Evolutionary conservation across 176 grass and related monocot genomes (phyloP), one percentile per base, ranked within the genome.

Genomic region (Ensete glaucum): DNA sequence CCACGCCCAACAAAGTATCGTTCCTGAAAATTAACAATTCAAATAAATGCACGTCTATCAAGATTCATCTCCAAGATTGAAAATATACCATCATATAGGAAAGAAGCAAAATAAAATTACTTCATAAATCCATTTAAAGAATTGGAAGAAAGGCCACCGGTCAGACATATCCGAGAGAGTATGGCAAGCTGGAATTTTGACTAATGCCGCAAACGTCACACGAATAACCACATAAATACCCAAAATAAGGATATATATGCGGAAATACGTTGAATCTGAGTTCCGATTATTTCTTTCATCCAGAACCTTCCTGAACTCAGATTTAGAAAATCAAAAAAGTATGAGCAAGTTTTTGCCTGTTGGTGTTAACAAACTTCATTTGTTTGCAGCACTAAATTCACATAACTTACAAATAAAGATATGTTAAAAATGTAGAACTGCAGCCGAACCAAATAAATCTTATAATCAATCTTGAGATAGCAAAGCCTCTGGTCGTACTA

Each of bases 111-210:
- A 74, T 53, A 24, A 25, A 79, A 17, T 71, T 85, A 93, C 94
- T 78, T 98, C 84, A 68, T 98, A 98, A 87, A 98, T 98, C 94
- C 94, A 98, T 85, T 98, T 98, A 82, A 98, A 98, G 81, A 98
- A 98, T 69, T 98, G 90, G 83, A 98, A 93, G 84, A 98, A 98
- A 52, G 87, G 81, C n/a, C 81, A 84, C 50, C 84, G 82, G 34
- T 98, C 94, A 63, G 90, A 87, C 11, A 85, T 85, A 72, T 76
- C 70, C 17, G 94, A 98, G 19, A 98, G 82, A 64, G 67, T 91
- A 73, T 98, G 94, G 76, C 90, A 93, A 71, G 94, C 94, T 80
- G 94, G 94, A 69, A 98, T 98, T 82, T 98, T 98, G 19, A 89
- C 82, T 87, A 93, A 34, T 23, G 85, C 43, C 23, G 86, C 90